These are phyloP conservation scores for Penicillium daleae DNA, from an alignment of 495 filamentous ascomycete genomes.

Conservation along the genomic window DNA sequence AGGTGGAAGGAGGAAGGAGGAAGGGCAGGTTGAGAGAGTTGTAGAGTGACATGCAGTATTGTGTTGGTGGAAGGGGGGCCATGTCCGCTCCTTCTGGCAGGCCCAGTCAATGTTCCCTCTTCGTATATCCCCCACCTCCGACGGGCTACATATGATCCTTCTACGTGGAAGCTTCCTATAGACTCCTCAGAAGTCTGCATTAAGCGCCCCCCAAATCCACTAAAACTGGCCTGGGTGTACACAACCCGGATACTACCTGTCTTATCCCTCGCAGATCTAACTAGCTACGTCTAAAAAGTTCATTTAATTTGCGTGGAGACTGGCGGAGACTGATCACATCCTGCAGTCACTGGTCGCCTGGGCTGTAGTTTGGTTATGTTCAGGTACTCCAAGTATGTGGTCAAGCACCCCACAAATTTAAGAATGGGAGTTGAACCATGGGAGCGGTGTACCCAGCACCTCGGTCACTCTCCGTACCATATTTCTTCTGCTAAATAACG, in stretches of 20 bases:
- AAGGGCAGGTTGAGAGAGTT: neutral
- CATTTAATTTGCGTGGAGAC: too few relatives aligned
- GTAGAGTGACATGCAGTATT: too few relatives aligned
- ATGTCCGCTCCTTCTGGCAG: neutral
- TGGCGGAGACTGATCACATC: slow-evolving; percentile 3
- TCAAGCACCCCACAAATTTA: neutral
- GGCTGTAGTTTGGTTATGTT: neutral
- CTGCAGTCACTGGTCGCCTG: neutral
- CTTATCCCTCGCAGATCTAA: neutral
- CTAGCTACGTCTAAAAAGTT: neutral
- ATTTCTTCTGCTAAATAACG: neutral
- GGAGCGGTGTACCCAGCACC: slow-evolving; percentile 4
- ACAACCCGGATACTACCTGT: neutral
- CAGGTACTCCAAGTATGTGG: neutral
- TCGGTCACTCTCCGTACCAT: neutral
- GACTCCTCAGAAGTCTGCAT: neutral
- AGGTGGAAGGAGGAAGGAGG: too few relatives aligned
- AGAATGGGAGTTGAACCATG: slow-evolving; percentile 4
- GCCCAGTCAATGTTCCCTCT: neutral
- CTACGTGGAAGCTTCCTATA: neutral
- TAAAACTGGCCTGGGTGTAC: neutral
- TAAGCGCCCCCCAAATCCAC: neutral
- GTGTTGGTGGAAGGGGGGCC: neutral
- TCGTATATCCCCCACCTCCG: neutral
- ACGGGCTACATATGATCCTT: neutral